Percentiles rank a stretch among this genome's conserved stretches.
Conservation (phyloP, 345 rosid species). For the Lagerstroemia speciosa region DNA sequence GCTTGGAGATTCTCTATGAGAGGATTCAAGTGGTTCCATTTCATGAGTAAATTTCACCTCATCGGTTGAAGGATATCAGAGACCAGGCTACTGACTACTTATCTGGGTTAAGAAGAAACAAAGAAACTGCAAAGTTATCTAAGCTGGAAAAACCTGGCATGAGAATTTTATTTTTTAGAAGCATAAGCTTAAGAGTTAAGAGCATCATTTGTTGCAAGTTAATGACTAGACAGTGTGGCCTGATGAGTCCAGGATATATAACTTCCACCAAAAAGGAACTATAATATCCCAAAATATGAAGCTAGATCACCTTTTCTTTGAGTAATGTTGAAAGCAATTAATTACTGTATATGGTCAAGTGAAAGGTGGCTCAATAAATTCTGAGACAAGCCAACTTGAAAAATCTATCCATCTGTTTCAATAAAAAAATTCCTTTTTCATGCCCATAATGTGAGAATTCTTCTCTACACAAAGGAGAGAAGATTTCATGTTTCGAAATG, state of each 20-base stretch:
- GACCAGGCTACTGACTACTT: not conserved
- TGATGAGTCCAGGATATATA: no score
- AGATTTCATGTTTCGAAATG: no score
- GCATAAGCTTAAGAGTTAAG: not conserved
- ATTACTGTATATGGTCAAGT: not conserved
- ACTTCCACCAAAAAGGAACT: no score
- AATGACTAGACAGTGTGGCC: no score
- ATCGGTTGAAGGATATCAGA: not conserved
- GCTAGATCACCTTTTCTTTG: not conserved
- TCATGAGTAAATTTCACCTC: not conserved
- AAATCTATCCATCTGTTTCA: not conserved
- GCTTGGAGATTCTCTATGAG: slow-evolving; percentile 1
- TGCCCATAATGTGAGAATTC: not conserved
- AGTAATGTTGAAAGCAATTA: not conserved
- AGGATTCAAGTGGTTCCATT: not conserved
- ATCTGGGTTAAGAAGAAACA: not conserved
- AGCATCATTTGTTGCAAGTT: no score
- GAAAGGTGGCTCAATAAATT: not conserved
- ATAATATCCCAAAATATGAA: no score
- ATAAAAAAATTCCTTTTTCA: not conserved
- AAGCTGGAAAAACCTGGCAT: not conserved
- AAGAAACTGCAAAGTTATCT: not conserved
- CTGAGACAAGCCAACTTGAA: not conserved
- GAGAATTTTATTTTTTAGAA: not conserved
- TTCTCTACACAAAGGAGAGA: not conserved